A percentile compares a stretch with the other conserved stretches of the same genome.
These are phyloP conservation scores for Alternaria brassicicola DNA, from an alignment of 2,329 filamentous ascomycete genomes.

Conservation along the genomic window DNA sequence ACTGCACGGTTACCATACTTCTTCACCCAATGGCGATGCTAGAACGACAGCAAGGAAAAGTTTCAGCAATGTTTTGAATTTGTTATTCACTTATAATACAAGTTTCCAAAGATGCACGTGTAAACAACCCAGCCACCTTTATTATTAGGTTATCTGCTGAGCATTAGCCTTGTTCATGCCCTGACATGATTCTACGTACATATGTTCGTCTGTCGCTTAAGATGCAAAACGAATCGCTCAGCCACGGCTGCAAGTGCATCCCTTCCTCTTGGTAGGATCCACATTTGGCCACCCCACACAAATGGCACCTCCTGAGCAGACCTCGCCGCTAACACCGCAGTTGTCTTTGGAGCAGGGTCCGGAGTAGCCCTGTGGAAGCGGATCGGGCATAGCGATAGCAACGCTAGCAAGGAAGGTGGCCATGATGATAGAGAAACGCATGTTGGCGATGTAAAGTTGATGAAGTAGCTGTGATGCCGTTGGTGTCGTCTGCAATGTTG, in stretches of 20 bases:
- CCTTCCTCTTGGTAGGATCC: constrained; percentile 16
- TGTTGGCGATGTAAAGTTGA: background rate
- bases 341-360: constrained; percentile 22
- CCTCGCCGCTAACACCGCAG: constrained; percentile 16
- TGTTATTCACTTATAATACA: background rate
- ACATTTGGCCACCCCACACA: constrained; percentile 23
- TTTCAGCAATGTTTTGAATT: background rate
- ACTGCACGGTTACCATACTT: too few relatives aligned
- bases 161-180: background rate
- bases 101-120: background rate
- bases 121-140: background rate
- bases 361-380: constrained; percentile 27
- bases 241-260: constrained; percentile 23
- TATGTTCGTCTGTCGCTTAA: background rate
- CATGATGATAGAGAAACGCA: constrained; percentile 23
- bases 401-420: constrained; percentile 22
- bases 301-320: constrained; percentile 6
- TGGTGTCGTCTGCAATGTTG: background rate
- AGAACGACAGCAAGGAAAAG: background rate
- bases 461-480: background rate
- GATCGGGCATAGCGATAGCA: constrained; percentile 29
- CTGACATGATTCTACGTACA: background rate
- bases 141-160: background rate
- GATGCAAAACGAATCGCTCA: background rate
- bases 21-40: background rate